Percentiles rank a stretch among this genome's conserved stretches.
phyloP scores from a whole-genome alignment of 805 yeast genomes.

The Tetrapisispora pingtungensis region DNA sequence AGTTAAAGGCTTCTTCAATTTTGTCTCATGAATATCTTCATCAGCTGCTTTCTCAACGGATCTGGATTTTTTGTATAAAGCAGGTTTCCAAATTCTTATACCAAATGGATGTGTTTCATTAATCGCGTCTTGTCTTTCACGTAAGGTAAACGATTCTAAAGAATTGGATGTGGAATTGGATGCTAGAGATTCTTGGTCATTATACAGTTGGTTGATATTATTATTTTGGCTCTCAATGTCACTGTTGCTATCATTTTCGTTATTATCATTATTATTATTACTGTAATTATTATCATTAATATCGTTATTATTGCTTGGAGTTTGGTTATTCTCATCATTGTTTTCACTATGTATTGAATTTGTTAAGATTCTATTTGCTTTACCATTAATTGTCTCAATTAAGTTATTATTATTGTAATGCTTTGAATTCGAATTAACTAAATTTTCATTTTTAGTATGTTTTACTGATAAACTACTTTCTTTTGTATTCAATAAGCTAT shows the following conservation, averaged over 20 bases:
- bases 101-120: constrained; percentile 97
- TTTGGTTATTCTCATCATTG: neutral
- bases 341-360: neutral
- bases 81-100: constrained; percentile 97
- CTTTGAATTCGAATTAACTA: neutral
- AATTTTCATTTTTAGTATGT: neutral
- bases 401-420: neutral
- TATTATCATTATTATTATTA: neutral
- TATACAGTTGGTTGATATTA: neutral
- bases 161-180: constrained; percentile 32
- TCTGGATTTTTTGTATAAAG: constrained; percentile 82
- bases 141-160: constrained; percentile 72
- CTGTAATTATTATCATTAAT: neutral
- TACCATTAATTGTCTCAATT: neutral
- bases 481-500: neutral
- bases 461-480: constrained; percentile 2
- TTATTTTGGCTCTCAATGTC: neutral
- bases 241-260: neutral
- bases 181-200: neutral
- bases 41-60: constrained; percentile 88
- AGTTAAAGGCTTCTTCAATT: constrained; percentile 38
- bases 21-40: constrained; percentile 80
- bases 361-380: neutral
- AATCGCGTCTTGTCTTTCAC: constrained; percentile 93
- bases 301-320: neutral